Conservation (phyloP, 345 rosid species). For the Boechera retrofracta region DNA sequence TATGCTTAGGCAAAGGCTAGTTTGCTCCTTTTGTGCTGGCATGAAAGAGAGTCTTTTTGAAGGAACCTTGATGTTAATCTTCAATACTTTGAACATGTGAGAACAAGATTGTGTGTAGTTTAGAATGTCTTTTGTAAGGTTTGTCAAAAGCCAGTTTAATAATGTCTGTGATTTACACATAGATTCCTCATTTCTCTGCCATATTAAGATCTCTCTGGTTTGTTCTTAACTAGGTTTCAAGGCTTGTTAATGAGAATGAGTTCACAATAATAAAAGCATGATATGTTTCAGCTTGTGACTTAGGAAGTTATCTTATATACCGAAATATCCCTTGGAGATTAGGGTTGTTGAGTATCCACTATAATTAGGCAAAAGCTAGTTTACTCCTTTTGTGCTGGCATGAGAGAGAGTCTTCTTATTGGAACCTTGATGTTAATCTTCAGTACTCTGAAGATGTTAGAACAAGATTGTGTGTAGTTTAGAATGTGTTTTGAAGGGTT, state of each 20-base stretch:
- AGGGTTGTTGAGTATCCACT: no score
- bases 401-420: no score
- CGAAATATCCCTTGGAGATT: no score
- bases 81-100: neutral
- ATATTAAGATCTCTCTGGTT: neutral
- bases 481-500: neutral
- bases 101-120: neutral
- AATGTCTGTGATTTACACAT: no score
- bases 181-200: no score
- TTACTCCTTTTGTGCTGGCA: no score
- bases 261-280: neutral
- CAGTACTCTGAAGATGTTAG: no score
- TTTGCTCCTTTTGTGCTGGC: neutral
- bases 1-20: neutral
- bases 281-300: conserved; percentile 2
- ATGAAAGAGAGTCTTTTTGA: neutral
- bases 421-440: no score
- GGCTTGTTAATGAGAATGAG: conserved; percentile 8
- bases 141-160: no score
- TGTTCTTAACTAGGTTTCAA: neutral
- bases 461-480: neutral
- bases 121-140: no score
- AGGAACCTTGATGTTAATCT: neutral
- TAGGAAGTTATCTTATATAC: no score
- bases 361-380: no score